phyloP scores from a whole-genome alignment of 805 yeast genomes.

The Yarrowia deformans region DNA sequence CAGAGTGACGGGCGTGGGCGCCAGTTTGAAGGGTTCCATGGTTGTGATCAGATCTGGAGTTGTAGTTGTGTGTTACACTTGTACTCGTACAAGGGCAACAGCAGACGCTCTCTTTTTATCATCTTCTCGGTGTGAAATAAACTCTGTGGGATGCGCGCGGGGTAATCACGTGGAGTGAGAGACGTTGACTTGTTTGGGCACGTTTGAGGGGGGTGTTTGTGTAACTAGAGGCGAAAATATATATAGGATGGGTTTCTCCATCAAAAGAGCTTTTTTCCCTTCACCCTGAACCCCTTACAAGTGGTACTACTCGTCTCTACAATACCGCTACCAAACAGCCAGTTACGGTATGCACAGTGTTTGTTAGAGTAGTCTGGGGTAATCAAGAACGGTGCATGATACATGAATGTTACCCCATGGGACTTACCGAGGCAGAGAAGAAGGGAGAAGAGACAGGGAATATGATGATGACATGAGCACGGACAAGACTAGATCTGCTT shows the following conservation, averaged over 20 bases:
- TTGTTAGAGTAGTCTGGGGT: neutral
- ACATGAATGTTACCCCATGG: too few relatives aligned
- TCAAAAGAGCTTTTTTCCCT: neutral
- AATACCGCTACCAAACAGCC: too few relatives aligned
- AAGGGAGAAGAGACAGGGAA: too few relatives aligned
- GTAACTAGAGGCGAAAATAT: neutral
- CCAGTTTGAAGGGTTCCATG: slow-evolving; percentile 26
- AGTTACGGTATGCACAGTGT: neutral
- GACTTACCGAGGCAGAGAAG: too few relatives aligned
- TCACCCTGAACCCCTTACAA: neutral
- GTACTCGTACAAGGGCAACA: too few relatives aligned
- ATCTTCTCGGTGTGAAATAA: slow-evolving; percentile 7
- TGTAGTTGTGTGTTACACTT: too few relatives aligned
- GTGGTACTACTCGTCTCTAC: too few relatives aligned
- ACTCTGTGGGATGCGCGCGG: slow-evolving; percentile 10
- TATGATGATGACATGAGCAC: too few relatives aligned
- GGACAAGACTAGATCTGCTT: too few relatives aligned
- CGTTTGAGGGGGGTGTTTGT: neutral
- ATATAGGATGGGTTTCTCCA: neutral
- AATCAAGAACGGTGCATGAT: too few relatives aligned
- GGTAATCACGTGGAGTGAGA: slow-evolving; percentile 19
- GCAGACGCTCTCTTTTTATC: slow-evolving; percentile 4
- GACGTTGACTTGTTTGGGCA: neutral
- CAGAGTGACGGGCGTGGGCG: slow-evolving; percentile 19
- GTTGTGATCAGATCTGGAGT: too few relatives aligned